A percentile compares a stretch with the other conserved stretches of the same genome.
Evolutionary conservation across 2,329 filamentous ascomycete species (phyloP).

Genomic region (Calonectria leucothoes): DNA sequence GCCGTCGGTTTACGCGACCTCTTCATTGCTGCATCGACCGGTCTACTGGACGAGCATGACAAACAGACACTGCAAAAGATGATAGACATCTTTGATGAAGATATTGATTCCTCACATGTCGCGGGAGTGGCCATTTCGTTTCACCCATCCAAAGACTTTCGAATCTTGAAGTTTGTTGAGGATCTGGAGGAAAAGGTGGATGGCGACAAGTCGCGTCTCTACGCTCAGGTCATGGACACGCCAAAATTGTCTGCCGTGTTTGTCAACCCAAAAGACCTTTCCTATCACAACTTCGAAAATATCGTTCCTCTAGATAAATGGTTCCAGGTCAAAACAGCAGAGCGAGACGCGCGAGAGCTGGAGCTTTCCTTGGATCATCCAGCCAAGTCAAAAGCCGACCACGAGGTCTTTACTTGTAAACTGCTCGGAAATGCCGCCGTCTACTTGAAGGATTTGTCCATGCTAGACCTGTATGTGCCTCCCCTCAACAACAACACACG

Average conservation of each 20-base stretch:
- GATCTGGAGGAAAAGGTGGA: conserved; percentile 8
- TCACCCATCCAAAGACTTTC: not conserved
- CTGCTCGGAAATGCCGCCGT: not conserved
- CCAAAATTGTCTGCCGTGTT: conserved; percentile 14
- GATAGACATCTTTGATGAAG: not conserved
- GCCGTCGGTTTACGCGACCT: conserved; percentile 16
- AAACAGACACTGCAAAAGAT: not conserved
- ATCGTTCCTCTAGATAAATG: conserved; percentile 13
- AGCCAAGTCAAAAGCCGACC: not conserved
- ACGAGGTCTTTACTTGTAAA: conserved; percentile 1
- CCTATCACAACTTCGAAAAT: conserved; percentile 21
- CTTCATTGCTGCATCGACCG: not conserved
- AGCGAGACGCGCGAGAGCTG: not conserved
- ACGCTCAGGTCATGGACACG: conserved; percentile 5
- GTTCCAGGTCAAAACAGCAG: not conserved
- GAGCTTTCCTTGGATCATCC: not conserved
- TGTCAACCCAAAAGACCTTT: conserved; percentile 15
- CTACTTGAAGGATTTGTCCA: conserved; percentile 11
- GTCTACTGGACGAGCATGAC: not conserved
- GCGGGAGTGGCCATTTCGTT: not conserved
- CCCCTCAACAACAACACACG: conserved; percentile 6
- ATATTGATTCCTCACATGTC: not conserved
- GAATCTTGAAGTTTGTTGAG: conserved; percentile 8
- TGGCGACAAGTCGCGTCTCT: not conserved
- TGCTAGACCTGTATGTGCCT: conserved; percentile 4